Conservation (phyloP, 352 stramenopile genomes). For the Blastocystis sp. region DNA sequence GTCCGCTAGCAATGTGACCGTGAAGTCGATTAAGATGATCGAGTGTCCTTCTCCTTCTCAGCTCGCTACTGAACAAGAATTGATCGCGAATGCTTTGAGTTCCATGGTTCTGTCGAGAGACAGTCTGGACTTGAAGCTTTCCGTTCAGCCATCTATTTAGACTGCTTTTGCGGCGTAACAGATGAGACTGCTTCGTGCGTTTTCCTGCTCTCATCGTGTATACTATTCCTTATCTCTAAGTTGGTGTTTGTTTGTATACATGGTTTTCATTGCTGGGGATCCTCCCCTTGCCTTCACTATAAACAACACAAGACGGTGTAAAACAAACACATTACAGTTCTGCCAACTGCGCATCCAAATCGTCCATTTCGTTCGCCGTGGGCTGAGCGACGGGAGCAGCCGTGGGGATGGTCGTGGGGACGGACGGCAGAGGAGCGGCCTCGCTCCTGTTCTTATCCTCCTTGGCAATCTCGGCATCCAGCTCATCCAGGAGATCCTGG, state of each 20-base stretch:
- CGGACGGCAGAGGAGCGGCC: not conserved
- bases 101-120: slow-evolving; percentile 19
- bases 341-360: not conserved
- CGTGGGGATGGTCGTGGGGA: not conserved
- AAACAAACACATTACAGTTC: slow-evolving; percentile 55
- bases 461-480: slow-evolving; percentile 17
- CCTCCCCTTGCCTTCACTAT: no score
- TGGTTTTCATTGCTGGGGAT: no score
- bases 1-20: slow-evolving; percentile 46
- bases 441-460: not conserved
- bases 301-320: not conserved
- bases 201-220: no score
- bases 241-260: no score
- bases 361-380: not conserved
- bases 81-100: slow-evolving; percentile 3
- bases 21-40: slow-evolving; percentile 73
- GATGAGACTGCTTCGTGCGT: no score
- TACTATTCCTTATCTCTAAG: not conserved
- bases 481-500: not conserved
- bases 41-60: slow-evolving; percentile 70
- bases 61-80: slow-evolving; percentile 25
- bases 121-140: slow-evolving; percentile 54
- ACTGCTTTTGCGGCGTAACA: not conserved
- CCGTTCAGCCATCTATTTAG: slow-evolving; percentile 39
- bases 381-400: not conserved